A percentile compares a stretch with the other conserved stretches of the same genome.
Conservation (phyloP, 148 eudicot species). For the Spergularia bocconei region DNA sequence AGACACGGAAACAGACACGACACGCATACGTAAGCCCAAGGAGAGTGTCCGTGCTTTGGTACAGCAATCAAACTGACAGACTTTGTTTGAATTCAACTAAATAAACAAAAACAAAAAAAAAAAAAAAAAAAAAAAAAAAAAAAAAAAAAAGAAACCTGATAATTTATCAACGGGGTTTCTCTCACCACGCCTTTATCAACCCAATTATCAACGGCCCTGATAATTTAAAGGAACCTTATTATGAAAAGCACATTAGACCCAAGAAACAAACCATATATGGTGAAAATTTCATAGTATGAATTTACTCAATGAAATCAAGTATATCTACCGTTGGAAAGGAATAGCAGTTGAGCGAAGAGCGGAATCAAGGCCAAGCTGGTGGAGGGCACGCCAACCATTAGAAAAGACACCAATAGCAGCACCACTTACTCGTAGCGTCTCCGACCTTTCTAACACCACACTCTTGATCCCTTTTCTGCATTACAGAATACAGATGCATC, state of each 20-base stretch:
- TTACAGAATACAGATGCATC: no score
- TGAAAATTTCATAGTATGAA: neutral
- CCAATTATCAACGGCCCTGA: conserved; percentile 31
- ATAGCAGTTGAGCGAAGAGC: conserved; percentile 32
- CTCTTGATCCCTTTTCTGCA: conserved; percentile 50
- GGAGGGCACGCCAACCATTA: conserved; percentile 61
- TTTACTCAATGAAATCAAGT: neutral
- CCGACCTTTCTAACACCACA: conserved; percentile 46
- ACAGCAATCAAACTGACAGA: neutral
- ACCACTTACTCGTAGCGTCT: conserved; percentile 40
- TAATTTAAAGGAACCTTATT: neutral
- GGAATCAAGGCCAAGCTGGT: conserved; percentile 48
- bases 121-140: neutral
- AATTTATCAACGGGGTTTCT: conserved; percentile 19
- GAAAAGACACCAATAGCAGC: conserved; percentile 45
- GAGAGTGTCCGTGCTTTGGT: no score
- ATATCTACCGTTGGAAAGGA: conserved; percentile 28
- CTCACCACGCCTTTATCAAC: conserved; percentile 26
- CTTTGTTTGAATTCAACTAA: no score
- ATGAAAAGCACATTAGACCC: neutral
- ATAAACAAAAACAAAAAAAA: neutral
- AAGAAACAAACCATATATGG: neutral
- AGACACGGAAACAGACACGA: no score
- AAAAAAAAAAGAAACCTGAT: neutral
- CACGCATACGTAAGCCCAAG: no score